Base-by-base conservation (phyloP, 1,284 basidiomycete species). In the Papiliotrema laurentii region DNA sequence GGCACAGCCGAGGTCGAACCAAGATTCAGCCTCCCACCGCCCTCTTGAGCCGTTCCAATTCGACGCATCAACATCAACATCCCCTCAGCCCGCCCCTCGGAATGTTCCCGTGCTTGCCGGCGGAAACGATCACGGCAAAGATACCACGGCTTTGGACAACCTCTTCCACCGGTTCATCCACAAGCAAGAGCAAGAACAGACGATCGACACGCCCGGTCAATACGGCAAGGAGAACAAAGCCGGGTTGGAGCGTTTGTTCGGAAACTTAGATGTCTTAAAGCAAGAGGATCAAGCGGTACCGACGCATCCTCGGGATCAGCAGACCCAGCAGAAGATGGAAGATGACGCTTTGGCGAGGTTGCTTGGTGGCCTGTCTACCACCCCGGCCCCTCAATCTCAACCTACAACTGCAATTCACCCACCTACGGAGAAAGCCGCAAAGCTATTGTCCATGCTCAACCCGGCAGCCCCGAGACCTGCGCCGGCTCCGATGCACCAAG, bases 81-180 rank as follows among this genome's bases (percentile, higher is more conserved):
- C 49, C 5, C 41, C 43, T 25, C 49, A 55, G 38, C 55, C 40
- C 1, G 19, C 31, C 47, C 54, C 25, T 31, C n/a, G n/a, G n/a
- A n/a, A n/a, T n/a, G n/a, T n/a, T n/a, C n/a, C n/a, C n/a, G n/a
- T n/a, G n/a, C n/a, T n/a, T n/a, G n/a, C n/a, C n/a, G n/a, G n/a
- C n/a, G n/a, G n/a, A n/a, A n/a, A n/a, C n/a, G n/a, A n/a, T n/a
- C n/a, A n/a, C n/a, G 30, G 30, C 30, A 31, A 31, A 31, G 33
- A 60, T 54, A 16, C 38, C 11, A 57, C 61, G 5, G 60, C 65
- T 6, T 57, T 69, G 18, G 68, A 71, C 45, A 53, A 64, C 25
- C 58, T 71, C 2, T 69, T 71, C 30, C 50, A 61, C 19, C 59
- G 56, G 19, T 71, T 69, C 49, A 55, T 71, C 31, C 61, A 62